These are phyloP conservation scores for Leishmania braziliensis DNA, from an alignment of 208 protist species.

Conservation along the genomic window DNA sequence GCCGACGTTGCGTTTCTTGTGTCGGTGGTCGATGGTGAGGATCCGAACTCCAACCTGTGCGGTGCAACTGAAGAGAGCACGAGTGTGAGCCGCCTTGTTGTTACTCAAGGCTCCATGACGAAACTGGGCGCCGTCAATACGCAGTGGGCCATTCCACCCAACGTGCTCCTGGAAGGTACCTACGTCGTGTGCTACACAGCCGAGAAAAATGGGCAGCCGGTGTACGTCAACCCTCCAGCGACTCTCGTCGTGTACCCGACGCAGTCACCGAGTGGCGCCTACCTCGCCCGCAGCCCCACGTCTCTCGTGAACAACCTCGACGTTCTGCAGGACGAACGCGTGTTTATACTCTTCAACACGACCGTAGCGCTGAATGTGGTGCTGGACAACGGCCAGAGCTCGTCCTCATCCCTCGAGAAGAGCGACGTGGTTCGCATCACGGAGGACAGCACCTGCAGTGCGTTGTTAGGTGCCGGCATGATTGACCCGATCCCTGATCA, in stretches of 20 bases:
- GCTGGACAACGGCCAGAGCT: constrained; percentile 42
- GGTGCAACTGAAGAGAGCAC: neutral
- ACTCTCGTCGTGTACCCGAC: constrained; percentile 57
- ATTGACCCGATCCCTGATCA: constrained; percentile 55
- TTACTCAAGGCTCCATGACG: constrained; percentile 21
- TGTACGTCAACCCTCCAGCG: constrained; percentile 61
- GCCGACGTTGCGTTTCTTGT: constrained; percentile 72
- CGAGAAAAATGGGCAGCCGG: constrained; percentile 43
- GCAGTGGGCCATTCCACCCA: constrained; percentile 65
- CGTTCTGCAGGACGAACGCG: constrained; percentile 70
- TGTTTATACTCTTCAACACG: constrained; percentile 86
- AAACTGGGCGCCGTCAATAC: constrained; percentile 48
- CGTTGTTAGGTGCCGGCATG: constrained; percentile 24
- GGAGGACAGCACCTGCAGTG: constrained; percentile 37
- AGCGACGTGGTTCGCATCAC: constrained; percentile 66
- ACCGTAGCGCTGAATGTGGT: constrained; percentile 57
- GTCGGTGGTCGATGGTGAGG: constrained; percentile 13
- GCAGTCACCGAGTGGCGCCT: constrained; percentile 77
- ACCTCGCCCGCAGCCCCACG: constrained; percentile 42
- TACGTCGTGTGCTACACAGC: constrained; percentile 87
- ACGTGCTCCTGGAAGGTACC: constrained; percentile 31
- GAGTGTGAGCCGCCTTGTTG: neutral
- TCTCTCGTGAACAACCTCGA: constrained; percentile 24
- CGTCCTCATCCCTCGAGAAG: constrained; percentile 13
- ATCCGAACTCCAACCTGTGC: constrained; percentile 11